Evolutionary conservation across 2,329 filamentous ascomycete genomes (phyloP), one percentile per base, ranked within the genome.

Genomic region (Didymellaceae sp.): DNA sequence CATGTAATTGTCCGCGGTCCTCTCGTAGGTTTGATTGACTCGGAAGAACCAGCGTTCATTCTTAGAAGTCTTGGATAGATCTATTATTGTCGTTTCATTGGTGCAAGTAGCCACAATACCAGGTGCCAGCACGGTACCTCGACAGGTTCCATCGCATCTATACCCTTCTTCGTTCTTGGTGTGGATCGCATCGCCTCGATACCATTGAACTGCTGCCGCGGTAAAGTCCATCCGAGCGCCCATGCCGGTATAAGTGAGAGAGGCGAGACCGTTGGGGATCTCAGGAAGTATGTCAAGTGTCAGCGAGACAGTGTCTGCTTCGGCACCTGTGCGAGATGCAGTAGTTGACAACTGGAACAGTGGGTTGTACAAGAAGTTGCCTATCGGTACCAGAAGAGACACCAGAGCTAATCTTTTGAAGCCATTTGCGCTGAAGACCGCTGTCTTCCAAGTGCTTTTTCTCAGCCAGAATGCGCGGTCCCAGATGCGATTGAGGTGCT

Each of bases 401-500:
- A 30, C 35, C 4, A 47, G 5, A 8, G 35, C 35, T n/a, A 47
- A n/a, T 22, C 44, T 32, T 22, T 34, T 47, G 24, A 41, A 47
- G 2, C 35, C 44, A 16, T 34, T 34, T 1, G 28, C 41, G n/a
- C 44, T 40, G 35, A 47, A 40, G 2, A 41, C 35, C 6, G 44
- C 35, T 13, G 16, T 34, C 21, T 34, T 47, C 28, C 28, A 41
- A 16, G 44, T 47, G 14, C 28, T 41, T n/a, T 28, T 47, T 11
- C 35, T 20, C 24, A 41, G n/a, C 44, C 35, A 47, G 17, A 45
- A 28, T 8, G 20, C 28, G 8, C 44, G 35, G 14, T 47, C 45
- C 45, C 45, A 47, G n/a, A 47, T 41, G 16, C 35, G 45, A 25
- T 47, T 41, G 1, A 47, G 37, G 17, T 47, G 35, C 20, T 47